Conservation (phyloP, 805 yeast genomes). For the Candida nonsorbophila region DNA sequence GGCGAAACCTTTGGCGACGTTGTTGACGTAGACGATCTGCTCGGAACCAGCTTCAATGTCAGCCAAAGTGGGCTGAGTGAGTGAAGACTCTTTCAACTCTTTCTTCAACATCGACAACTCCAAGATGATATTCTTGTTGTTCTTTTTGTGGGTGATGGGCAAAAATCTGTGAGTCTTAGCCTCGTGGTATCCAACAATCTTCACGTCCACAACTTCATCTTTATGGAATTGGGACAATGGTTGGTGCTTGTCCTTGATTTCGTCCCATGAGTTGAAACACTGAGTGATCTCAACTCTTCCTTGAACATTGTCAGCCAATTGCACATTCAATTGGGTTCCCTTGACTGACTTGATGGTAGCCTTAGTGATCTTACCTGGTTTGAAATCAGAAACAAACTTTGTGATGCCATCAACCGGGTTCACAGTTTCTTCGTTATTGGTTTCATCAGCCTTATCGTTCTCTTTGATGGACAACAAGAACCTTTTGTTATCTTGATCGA, state of each 20-base stretch:
- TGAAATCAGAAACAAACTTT: slow-evolving; percentile 44
- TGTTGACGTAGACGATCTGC: slow-evolving; percentile 60
- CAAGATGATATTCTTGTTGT: slow-evolving; percentile 49
- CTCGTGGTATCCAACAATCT: slow-evolving; percentile 75
- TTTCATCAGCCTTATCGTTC: slow-evolving; percentile 11
- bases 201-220: slow-evolving; percentile 56
- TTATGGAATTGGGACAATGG: slow-evolving; percentile 58
- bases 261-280: slow-evolving; percentile 48
- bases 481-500: slow-evolving; percentile 65
- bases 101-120: slow-evolving; percentile 58
- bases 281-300: slow-evolving; percentile 80
- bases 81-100: slow-evolving; percentile 15
- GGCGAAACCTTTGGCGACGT: slow-evolving; percentile 51
- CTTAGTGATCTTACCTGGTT: slow-evolving; percentile 56
- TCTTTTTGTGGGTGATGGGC: slow-evolving; percentile 54
- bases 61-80: slow-evolving; percentile 26
- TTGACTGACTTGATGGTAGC: slow-evolving; percentile 60
- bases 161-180: slow-evolving; percentile 60
- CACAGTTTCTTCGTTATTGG: slow-evolving; percentile 26
- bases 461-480: slow-evolving; percentile 61
- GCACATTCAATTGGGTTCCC: slow-evolving; percentile 68
- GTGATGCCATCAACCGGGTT: slow-evolving; percentile 61
- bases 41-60: slow-evolving; percentile 46
- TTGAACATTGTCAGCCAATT: slow-evolving; percentile 68
- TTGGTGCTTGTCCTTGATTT: slow-evolving; percentile 50